Conservation (phyloP, 371 early-diverging fungal genomes). For the Umbelopsis sp. region DNA sequence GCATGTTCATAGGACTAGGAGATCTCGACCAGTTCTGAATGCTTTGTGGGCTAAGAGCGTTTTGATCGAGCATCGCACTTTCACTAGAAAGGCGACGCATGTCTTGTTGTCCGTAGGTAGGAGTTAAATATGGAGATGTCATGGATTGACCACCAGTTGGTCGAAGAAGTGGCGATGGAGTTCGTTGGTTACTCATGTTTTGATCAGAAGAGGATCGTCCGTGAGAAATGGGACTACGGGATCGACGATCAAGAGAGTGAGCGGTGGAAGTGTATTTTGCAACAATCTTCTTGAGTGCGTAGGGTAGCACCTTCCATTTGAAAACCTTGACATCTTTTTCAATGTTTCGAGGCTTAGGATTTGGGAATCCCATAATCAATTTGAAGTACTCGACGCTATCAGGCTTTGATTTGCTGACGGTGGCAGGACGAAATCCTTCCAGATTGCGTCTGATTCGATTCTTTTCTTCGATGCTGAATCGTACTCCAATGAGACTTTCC, state of each 20-base stretch:
- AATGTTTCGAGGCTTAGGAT: slow-evolving; percentile 81
- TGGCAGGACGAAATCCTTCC: slow-evolving; percentile 76
- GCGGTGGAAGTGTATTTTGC: slow-evolving; percentile 60
- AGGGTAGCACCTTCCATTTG: slow-evolving; percentile 68
- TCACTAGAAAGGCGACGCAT: not conserved
- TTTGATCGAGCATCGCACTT: not conserved
- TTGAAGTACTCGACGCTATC: slow-evolving; percentile 75
- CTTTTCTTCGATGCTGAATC: slow-evolving; percentile 79
- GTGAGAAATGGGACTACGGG: slow-evolving; percentile 12
- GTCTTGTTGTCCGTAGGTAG: not conserved
- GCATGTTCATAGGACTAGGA: slow-evolving; percentile 10
- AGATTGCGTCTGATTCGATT: slow-evolving; percentile 81
- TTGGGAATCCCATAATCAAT: slow-evolving; percentile 76
- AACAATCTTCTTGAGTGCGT: slow-evolving; percentile 74
- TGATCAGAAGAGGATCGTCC: not conserved
- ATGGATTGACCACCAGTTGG: not conserved
- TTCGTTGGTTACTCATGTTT: not conserved
- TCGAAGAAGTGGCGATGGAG: not conserved
- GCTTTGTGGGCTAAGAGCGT: not conserved
- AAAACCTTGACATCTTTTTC: slow-evolving; percentile 85
- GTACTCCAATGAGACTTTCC: slow-evolving; percentile 71
- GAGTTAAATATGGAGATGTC: slow-evolving; percentile 8
- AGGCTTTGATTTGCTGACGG: slow-evolving; percentile 70
- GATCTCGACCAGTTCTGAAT: slow-evolving; percentile 7
- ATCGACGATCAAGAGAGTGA: slow-evolving; percentile 5